Evolutionary conservation across 257 asterid species (phyloP).

Genomic region (Asclepias syriaca): DNA sequence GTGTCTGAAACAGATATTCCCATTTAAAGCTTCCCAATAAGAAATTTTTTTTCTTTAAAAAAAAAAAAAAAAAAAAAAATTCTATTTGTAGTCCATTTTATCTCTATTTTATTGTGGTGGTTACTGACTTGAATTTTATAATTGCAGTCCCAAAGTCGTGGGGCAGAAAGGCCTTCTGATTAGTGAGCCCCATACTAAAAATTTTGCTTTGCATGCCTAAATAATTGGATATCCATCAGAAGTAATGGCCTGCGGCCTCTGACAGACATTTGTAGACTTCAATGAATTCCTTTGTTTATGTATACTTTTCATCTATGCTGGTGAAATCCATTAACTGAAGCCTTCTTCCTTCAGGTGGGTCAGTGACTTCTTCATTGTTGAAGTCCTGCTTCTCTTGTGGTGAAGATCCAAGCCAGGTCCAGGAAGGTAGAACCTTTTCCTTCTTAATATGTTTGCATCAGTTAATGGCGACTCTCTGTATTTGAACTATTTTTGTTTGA

Average conservation of each 20-base stretch:
- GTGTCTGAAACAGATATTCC: background rate
- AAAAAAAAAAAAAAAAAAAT: too few relatives aligned
- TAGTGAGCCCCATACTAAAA: background rate
- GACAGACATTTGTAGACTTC: background rate
- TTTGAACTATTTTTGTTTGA: background rate
- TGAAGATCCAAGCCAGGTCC: conserved; percentile 74
- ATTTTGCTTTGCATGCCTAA: background rate
- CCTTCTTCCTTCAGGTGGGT: conserved; percentile 49
- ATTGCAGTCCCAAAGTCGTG: background rate
- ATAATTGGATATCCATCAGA: background rate
- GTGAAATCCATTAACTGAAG: background rate
- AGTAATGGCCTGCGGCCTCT: background rate
- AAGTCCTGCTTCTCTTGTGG: conserved; percentile 91
- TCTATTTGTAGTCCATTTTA: background rate
- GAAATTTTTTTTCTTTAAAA: background rate
- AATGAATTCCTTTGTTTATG: background rate
- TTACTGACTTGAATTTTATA: background rate
- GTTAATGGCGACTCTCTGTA: conserved; percentile 1
- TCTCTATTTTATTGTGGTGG: background rate
- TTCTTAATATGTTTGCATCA: conserved; percentile 20
- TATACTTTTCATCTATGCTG: background rate
- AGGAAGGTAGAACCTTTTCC: conserved; percentile 51
- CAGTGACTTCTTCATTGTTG: conserved; percentile 40
- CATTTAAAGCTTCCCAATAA: background rate
- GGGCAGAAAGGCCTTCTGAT: background rate